Conservation (phyloP, 768 basidiomycete species). For the Flagelloscypha sp. region DNA sequence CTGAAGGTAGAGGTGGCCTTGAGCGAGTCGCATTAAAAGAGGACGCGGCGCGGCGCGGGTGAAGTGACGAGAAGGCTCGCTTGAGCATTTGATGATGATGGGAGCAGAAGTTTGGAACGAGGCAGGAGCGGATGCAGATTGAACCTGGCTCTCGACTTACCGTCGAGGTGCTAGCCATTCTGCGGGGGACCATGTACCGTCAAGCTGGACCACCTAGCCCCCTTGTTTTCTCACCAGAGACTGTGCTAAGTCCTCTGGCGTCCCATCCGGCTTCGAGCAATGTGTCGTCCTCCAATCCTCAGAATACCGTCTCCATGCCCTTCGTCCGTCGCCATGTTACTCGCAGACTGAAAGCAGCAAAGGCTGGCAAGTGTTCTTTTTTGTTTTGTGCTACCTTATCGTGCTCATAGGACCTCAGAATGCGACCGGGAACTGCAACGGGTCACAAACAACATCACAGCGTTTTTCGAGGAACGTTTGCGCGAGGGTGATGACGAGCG, state of each 20-base stretch:
- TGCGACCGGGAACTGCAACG: slow-evolving; percentile 96
- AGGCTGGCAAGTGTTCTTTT: too few relatives aligned
- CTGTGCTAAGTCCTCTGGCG: slow-evolving; percentile 43
- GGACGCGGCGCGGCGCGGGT: too few relatives aligned
- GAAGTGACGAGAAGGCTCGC: too few relatives aligned
- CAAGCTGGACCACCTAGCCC: slow-evolving; percentile 63
- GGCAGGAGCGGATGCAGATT: too few relatives aligned
- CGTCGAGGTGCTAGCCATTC: too few relatives aligned
- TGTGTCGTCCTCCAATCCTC: slow-evolving; percentile 33
- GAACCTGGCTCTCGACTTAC: too few relatives aligned
- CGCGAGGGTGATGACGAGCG: slow-evolving; percentile 70
- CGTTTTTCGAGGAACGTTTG: slow-evolving; percentile 88
- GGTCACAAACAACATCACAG: slow-evolving; percentile 89
- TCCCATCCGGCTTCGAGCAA: slow-evolving; percentile 34
- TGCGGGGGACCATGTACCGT: slow-evolving; percentile 16
- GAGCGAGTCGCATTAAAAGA: too few relatives aligned
- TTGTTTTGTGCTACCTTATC: too few relatives aligned
- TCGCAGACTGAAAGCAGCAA: slow-evolving; percentile 85
- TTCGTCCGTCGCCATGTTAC: slow-evolving; percentile 91
- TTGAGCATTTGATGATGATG: too few relatives aligned
- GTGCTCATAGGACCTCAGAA: too few relatives aligned
- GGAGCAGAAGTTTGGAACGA: too few relatives aligned
- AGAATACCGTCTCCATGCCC: slow-evolving; percentile 84
- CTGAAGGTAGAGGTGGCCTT: too few relatives aligned
- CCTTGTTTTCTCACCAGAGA: slow-evolving; percentile 68